phyloP scores from a whole-genome alignment of 345 rosid species.

The Heritiera fomes region DNA sequence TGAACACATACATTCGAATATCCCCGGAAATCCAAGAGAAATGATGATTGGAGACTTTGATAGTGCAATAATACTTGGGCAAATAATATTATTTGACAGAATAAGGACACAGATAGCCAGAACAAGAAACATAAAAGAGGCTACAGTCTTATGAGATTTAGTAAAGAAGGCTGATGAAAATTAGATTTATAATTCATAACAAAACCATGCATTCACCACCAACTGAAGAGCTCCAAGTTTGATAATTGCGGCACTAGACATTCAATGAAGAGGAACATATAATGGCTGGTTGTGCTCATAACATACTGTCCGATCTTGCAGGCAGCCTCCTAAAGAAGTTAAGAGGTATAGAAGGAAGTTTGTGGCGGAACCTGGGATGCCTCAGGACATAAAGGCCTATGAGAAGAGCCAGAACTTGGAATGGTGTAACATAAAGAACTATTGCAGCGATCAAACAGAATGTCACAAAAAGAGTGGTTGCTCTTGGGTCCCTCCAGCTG shows the following conservation, averaged over 20 bases:
- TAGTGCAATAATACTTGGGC: background rate
- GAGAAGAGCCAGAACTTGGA: slow-evolving; percentile 79
- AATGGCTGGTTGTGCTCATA: slow-evolving; percentile 39
- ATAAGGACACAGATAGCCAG: background rate
- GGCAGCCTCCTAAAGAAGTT: slow-evolving; percentile 96
- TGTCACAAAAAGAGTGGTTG: slow-evolving; percentile 76
- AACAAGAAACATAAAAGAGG: background rate
- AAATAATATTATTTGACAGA: slow-evolving; percentile 1
- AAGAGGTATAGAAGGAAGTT: slow-evolving; percentile 78
- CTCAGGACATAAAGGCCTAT: slow-evolving; percentile 68
- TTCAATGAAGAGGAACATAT: background rate
- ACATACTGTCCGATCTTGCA: slow-evolving; percentile 91
- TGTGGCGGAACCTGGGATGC: slow-evolving; percentile 92
- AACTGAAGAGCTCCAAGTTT: background rate
- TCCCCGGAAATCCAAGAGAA: background rate
- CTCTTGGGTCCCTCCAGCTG: slow-evolving; percentile 98
- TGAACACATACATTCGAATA: background rate
- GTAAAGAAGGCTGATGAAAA: background rate
- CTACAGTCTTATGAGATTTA: background rate
- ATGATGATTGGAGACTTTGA: background rate
- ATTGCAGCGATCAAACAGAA: slow-evolving; percentile 85
- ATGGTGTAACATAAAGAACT: slow-evolving; percentile 83
- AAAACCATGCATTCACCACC: background rate
- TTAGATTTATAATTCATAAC: background rate
- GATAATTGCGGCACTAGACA: background rate